These are phyloP conservation scores for Pseudocercospora musae DNA, from an alignment of 2,329 filamentous ascomycete species.

Conservation along the genomic window DNA sequence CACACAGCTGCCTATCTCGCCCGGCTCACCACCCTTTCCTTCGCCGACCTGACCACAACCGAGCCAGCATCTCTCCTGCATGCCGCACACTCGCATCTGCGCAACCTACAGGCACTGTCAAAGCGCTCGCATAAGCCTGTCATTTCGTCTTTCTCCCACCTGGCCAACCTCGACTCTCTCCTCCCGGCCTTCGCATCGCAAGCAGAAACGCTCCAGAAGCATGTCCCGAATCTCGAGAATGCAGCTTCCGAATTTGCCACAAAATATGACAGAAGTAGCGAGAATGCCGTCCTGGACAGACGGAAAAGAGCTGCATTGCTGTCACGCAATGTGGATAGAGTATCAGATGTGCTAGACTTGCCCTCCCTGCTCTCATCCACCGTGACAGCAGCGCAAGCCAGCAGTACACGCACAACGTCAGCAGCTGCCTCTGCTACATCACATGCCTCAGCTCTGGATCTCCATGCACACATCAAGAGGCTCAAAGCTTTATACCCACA, in stretches of 20 bases:
- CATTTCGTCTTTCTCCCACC: constrained; percentile 73
- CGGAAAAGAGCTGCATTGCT: constrained; percentile 78
- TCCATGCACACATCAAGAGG: constrained; percentile 89
- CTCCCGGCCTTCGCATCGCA: constrained; percentile 68
- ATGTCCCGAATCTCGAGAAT: constrained; percentile 74
- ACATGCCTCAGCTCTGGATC: constrained; percentile 84
- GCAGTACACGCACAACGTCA: constrained; percentile 46
- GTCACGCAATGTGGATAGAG: constrained; percentile 79
- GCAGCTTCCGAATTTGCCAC: constrained; percentile 77
- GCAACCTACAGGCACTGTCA: constrained; percentile 81
- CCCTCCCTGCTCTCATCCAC: constrained; percentile 81
- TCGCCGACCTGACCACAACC: constrained; percentile 66
- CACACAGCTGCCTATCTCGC: constrained; percentile 69
- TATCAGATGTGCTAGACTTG: constrained; percentile 87
- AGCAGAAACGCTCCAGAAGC: constrained; percentile 63
- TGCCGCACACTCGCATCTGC: constrained; percentile 71
- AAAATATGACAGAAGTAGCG: constrained; percentile 71
- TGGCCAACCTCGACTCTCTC: constrained; percentile 67
- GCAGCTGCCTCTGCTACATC: constrained; percentile 52
- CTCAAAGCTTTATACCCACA: constrained; percentile 78
- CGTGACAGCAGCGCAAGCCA: constrained; percentile 53
- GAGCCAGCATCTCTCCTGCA: constrained; percentile 81
- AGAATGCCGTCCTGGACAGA: constrained; percentile 61
- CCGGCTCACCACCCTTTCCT: constrained; percentile 71
- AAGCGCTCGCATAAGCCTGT: constrained; percentile 85